phyloP scores from a whole-genome alignment of 805 yeast species.

The Grigorovia humatica region DNA sequence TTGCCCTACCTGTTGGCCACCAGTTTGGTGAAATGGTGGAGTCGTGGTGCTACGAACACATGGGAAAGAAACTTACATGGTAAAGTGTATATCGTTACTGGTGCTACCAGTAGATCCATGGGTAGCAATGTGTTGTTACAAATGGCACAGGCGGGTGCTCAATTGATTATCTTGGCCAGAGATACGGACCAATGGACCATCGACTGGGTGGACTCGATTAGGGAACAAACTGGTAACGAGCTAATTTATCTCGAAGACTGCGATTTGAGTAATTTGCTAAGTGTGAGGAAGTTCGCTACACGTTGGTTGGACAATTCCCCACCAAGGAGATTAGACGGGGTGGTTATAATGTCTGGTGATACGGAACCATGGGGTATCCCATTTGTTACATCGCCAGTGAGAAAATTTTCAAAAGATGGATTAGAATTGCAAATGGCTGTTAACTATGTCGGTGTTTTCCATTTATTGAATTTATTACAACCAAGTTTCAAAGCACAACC shows the following conservation, averaged over 20 bases:
- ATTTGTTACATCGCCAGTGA: conserved; percentile 26
- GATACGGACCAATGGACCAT: conserved; percentile 63
- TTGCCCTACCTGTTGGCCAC: conserved; percentile 44
- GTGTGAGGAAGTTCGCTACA: conserved; percentile 84
- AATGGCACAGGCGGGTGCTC: conserved; percentile 78
- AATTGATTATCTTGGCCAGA: conserved; percentile 62
- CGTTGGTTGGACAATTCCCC: conserved; percentile 87
- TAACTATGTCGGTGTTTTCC: conserved; percentile 75
- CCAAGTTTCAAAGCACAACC: conserved; percentile 86
- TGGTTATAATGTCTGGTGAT: conserved; percentile 81
- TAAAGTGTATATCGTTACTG: conserved; percentile 69
- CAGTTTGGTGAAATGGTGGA: conserved; percentile 54
- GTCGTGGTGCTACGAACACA: conserved; percentile 70
- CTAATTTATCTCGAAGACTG: conserved; percentile 87
- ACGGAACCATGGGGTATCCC: conserved; percentile 53
- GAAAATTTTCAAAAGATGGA: conserved; percentile 69
- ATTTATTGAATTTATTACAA: conserved; percentile 64
- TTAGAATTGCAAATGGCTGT: conserved; percentile 76
- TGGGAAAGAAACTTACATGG: conserved; percentile 95
- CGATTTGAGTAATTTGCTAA: conserved; percentile 62
- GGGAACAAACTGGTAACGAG: conserved; percentile 58
- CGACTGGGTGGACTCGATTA: conserved; percentile 69
- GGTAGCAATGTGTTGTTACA: conserved; percentile 72
- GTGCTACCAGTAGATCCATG: conserved; percentile 83
- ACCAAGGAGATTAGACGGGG: conserved; percentile 84